These are phyloP conservation scores for Populus tomentosa DNA, from an alignment of 441 rosid species.

Conservation along the genomic window DNA sequence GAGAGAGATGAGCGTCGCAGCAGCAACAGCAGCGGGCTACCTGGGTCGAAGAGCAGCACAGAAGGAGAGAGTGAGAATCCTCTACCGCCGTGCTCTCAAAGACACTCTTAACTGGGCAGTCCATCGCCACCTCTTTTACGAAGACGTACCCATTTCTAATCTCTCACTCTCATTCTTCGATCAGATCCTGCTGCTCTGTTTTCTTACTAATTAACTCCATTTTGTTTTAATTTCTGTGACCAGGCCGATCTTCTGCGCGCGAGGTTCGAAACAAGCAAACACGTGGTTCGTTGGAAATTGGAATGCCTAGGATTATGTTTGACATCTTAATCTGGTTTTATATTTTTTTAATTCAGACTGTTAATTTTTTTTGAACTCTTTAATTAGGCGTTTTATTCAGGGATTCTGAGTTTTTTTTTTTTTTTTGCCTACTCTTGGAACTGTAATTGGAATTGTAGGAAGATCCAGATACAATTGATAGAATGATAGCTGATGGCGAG, in stretches of 20 bases:
- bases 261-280: conserved; percentile 69
- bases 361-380: too few species aligned
- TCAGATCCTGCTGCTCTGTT: too few species aligned
- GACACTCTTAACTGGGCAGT: conserved; percentile 97
- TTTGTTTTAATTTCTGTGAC: too few species aligned
- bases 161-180: too few species aligned
- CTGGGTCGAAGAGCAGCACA: too few species aligned
- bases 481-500: conserved; percentile 41
- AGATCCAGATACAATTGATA: conserved; percentile 75
- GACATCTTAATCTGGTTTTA: too few species aligned
- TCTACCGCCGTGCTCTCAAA: conserved; percentile 88
- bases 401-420: too few species aligned
- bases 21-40: conserved; percentile 22
- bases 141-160: conserved; percentile 31
- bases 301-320: too few species aligned
- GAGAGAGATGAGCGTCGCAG: conserved; percentile 60
- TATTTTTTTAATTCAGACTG: too few species aligned
- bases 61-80: conserved; percentile 35
- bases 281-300: conserved; percentile 19
- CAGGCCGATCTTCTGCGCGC: conserved; percentile 57
- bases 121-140: conserved; percentile 87
- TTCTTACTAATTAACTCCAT: too few species aligned
- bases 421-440: too few species aligned
- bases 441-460: conserved; percentile 22
- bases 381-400: too few species aligned